Evolutionary conservation across 352 stramenopile species (phyloP).

Genomic region (Phytophthora constricta): DNA sequence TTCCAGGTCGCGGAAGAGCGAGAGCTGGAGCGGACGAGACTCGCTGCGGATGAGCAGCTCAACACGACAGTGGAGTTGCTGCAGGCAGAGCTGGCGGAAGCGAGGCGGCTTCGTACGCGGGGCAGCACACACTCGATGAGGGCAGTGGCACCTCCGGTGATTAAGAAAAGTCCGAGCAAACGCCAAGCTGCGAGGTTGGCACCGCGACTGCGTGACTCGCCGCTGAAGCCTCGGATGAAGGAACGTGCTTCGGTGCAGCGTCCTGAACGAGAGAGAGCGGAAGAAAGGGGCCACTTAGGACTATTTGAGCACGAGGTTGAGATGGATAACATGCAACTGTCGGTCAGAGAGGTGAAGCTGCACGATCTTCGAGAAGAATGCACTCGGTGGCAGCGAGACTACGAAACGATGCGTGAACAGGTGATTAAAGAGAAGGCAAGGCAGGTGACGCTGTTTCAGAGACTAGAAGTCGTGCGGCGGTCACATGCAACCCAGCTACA

Average conservation of each 20-base stretch:
- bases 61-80: conserved; percentile 38
- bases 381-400: conserved; percentile 30
- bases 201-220: conserved; percentile 30
- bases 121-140: background rate
- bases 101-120: conserved; percentile 1
- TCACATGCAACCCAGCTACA: conserved; percentile 27
- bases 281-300: background rate
- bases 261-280: conserved; percentile 8
- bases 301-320: conserved; percentile 9
- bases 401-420: conserved; percentile 40
- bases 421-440: conserved; percentile 41
- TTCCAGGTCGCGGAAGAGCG: conserved; percentile 14
- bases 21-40: conserved; percentile 31
- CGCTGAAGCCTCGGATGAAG: conserved; percentile 25
- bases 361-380: conserved; percentile 25
- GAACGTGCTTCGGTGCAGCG: background rate
- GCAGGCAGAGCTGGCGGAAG: conserved; percentile 29
- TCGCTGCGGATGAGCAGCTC: conserved; percentile 36
- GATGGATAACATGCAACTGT: conserved; percentile 6
- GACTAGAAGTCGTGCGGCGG: conserved; percentile 27
- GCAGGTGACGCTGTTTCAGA: conserved; percentile 39
- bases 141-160: background rate
- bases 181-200: conserved; percentile 18
- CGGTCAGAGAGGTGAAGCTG: conserved; percentile 30
- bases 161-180: conserved; percentile 9